These are phyloP conservation scores for Ophiostoma sp. DNA, from an alignment of 2,329 filamentous ascomycete genomes.

Conservation along the genomic window DNA sequence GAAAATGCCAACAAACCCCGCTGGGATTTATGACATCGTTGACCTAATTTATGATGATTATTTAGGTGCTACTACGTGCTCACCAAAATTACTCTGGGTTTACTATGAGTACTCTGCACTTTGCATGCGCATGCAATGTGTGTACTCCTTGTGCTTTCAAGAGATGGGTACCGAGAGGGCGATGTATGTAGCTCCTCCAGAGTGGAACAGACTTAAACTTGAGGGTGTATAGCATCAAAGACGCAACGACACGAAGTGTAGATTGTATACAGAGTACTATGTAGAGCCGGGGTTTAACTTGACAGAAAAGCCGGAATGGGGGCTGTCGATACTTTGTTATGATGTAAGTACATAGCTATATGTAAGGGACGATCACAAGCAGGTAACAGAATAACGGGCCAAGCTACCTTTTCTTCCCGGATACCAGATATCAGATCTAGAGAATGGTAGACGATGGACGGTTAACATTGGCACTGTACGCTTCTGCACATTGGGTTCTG, in stretches of 20 bases:
- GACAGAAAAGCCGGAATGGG: not conserved
- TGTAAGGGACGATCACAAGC: slow-evolving; percentile 6
- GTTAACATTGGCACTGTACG: not conserved
- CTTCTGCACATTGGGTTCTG: not conserved
- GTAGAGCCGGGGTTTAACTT: not conserved
- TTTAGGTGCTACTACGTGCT: no score
- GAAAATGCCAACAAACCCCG: no score
- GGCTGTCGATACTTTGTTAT: not conserved
- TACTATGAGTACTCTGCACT: no score
- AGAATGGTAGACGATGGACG: not conserved
- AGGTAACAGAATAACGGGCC: not conserved
- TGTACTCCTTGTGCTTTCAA: not conserved
- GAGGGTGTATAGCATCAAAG: not conserved
- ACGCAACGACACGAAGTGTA: no score
- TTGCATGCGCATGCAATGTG: not conserved
- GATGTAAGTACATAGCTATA: not conserved
- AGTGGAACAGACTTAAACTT: not conserved
- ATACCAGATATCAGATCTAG: slow-evolving; percentile 1
- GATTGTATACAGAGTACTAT: not conserved
- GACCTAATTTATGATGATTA: no score
- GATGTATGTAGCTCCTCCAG: not conserved
- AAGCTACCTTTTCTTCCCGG: not conserved
- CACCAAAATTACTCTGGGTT: no score
- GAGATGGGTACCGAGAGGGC: not conserved
- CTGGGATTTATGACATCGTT: no score